Conservation (phyloP, 176 grass and related monocot species). For the Carex scoparia region DNA sequence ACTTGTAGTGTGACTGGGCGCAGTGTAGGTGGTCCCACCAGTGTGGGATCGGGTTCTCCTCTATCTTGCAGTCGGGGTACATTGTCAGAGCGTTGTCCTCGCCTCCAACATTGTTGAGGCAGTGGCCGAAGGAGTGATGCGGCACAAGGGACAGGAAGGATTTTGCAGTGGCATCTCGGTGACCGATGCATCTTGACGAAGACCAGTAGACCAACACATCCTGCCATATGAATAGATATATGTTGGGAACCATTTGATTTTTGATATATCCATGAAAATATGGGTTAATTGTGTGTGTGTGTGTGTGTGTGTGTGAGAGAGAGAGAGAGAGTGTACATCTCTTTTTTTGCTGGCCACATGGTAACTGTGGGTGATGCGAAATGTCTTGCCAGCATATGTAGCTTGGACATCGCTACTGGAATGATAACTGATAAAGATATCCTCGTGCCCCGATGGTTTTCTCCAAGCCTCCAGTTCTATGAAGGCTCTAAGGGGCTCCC, state of each 20-base stretch:
- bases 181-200: slow-evolving; percentile 43
- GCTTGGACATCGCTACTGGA: slow-evolving; percentile 43
- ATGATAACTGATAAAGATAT: slow-evolving; percentile 49
- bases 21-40: slow-evolving; percentile 69
- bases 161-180: slow-evolving; percentile 30
- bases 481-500: slow-evolving; percentile 43
- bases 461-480: slow-evolving; percentile 43
- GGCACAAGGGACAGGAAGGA: slow-evolving; percentile 34
- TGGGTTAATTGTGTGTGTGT: no score
- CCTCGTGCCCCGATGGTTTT: slow-evolving; percentile 34
- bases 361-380: slow-evolving; percentile 39
- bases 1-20: slow-evolving; percentile 66
- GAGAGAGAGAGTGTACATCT: slow-evolving; percentile 27
- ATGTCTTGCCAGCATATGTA: slow-evolving; percentile 49
- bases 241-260: background rate
- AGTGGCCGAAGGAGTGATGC: slow-evolving; percentile 43
- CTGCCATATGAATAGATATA: slow-evolving; percentile 13
- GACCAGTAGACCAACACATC: slow-evolving; percentile 59
- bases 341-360: slow-evolving; percentile 35
- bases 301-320: no score
- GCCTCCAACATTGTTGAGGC: slow-evolving; percentile 50
- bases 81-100: slow-evolving; percentile 29
- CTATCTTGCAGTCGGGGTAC: slow-evolving; percentile 41
- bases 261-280: background rate
- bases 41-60: slow-evolving; percentile 20